phyloP scores from a whole-genome alignment of 345 rosid genomes.

The Mangifera indica region DNA sequence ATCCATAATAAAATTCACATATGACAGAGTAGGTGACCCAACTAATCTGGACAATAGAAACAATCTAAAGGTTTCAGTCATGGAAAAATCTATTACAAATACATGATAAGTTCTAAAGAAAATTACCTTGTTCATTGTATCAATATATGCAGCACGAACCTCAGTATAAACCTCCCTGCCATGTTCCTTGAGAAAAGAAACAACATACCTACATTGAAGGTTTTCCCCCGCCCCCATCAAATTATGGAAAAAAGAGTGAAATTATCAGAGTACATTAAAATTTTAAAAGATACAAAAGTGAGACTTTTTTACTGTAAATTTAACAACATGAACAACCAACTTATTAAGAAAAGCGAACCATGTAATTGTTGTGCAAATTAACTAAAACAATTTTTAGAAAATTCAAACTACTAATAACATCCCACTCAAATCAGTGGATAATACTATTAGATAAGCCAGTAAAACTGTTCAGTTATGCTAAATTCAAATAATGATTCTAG shows the following conservation, averaged over 20 bases:
- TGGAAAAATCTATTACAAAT: neutral
- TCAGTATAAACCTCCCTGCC: conserved; percentile 85
- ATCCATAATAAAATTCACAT: neutral
- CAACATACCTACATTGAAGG: conserved; percentile 59
- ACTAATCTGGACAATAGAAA: too few relatives aligned
- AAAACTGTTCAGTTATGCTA: neutral
- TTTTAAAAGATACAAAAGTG: neutral
- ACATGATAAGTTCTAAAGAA: conserved; percentile 10
- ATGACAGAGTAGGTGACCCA: neutral
- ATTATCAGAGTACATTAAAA: conserved; percentile 2
- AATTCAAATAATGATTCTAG: neutral
- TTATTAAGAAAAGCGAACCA: too few relatives aligned
- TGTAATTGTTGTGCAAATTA: neutral
- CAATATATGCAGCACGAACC: conserved; percentile 88
- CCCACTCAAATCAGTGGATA: neutral
- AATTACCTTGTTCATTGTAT: conserved; percentile 98
- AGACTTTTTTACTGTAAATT: neutral
- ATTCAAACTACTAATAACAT: neutral
- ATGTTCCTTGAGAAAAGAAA: conserved; percentile 88
- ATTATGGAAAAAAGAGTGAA: conserved; percentile 14
- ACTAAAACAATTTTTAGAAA: neutral
- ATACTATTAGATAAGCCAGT: neutral
- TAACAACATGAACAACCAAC: neutral
- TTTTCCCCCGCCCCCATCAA: neutral
- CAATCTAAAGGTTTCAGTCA: conserved; percentile 1